A percentile compares a stretch with the other conserved stretches of the same genome.
phyloP scores from a whole-genome alignment of 1,284 basidiomycete species.

The Apiotrichum veenhuisii region DNA sequence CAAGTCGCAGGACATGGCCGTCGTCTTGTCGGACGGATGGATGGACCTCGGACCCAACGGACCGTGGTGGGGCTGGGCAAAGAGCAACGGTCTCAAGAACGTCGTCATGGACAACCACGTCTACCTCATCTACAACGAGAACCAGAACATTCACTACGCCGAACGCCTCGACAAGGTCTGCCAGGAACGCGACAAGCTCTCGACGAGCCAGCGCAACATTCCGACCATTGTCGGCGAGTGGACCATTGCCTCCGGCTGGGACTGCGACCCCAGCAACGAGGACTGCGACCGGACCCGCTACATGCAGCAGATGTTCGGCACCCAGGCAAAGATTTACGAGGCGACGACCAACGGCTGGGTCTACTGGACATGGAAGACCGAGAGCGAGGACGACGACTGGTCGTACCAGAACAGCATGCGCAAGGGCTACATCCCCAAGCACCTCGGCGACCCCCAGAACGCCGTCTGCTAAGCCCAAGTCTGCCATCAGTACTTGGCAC shows the following conservation, averaged over 20 bases:
- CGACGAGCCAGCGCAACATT: constrained; percentile 34
- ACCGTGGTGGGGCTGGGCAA: constrained; percentile 63
- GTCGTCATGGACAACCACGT: not conserved
- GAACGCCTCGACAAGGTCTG: constrained; percentile 75
- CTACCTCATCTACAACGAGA: not conserved
- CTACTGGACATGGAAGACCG: constrained; percentile 46
- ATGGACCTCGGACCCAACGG: constrained; percentile 57
- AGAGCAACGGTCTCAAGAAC: constrained; percentile 23
- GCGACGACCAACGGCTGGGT: constrained; percentile 21
- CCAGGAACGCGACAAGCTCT: constrained; percentile 78
- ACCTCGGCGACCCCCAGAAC: too few species aligned
- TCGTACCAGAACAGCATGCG: constrained; percentile 36
- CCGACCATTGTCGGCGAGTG: not conserved
- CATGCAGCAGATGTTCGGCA: constrained; percentile 6
- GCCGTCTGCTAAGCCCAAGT: constrained; percentile 12
- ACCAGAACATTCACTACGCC: constrained; percentile 60
- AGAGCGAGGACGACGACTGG: constrained; percentile 69
- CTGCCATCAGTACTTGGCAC: too few species aligned
- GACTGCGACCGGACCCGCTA: constrained; percentile 1
- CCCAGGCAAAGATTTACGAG: not conserved
- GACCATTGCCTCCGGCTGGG: not conserved
- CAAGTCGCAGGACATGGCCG: not conserved
- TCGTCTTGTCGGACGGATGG: constrained; percentile 2
- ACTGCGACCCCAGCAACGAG: constrained; percentile 36
- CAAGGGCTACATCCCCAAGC: constrained; percentile 24